Percentiles rank a stretch among this genome's conserved stretches.
Evolutionary conservation across 2,329 filamentous ascomycete species (phyloP).

Genomic region (Penicillium occitanis): DNA sequence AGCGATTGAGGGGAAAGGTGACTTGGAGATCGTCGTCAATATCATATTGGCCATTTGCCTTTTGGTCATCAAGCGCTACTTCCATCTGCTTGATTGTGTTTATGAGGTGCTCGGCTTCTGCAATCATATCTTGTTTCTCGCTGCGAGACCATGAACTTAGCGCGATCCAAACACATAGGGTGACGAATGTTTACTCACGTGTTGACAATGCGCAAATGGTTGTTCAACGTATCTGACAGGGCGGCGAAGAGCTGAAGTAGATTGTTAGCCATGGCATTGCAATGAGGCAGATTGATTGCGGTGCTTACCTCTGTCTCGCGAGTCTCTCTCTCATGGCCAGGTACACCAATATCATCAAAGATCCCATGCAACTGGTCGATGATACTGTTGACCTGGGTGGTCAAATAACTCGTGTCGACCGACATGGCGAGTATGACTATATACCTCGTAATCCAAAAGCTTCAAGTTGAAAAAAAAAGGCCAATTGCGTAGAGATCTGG

Average conservation of each 20-base stretch:
- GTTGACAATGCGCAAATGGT: constrained; percentile 80
- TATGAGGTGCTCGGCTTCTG: constrained; percentile 83
- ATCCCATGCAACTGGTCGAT: constrained; percentile 89
- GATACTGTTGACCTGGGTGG: constrained; percentile 92
- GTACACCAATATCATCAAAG: constrained; percentile 97
- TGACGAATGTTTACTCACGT: constrained; percentile 47
- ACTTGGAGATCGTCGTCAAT: constrained; percentile 68
- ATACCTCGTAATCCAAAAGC: neutral
- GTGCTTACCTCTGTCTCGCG: constrained; percentile 79
- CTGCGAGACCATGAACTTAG: constrained; percentile 32
- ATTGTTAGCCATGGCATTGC: constrained; percentile 21
- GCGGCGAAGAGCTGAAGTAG: constrained; percentile 75
- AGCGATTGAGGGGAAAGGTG: constrained; percentile 78
- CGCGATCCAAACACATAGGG: neutral
- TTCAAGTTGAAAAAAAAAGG: neutral
- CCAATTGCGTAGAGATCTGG: neutral
- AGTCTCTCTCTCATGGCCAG: constrained; percentile 84
- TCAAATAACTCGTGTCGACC: constrained; percentile 91
- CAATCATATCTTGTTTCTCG: constrained; percentile 88
- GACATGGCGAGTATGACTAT: constrained; percentile 32
- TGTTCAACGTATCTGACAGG: constrained; percentile 86
- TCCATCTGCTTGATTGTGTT: constrained; percentile 92
- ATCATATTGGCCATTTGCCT: constrained; percentile 63
- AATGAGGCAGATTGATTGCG: neutral
- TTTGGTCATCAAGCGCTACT: constrained; percentile 75